Evolutionary conservation across 2,329 filamentous ascomycete genomes (phyloP).

Genomic region (Uncinocarpus reesii): DNA sequence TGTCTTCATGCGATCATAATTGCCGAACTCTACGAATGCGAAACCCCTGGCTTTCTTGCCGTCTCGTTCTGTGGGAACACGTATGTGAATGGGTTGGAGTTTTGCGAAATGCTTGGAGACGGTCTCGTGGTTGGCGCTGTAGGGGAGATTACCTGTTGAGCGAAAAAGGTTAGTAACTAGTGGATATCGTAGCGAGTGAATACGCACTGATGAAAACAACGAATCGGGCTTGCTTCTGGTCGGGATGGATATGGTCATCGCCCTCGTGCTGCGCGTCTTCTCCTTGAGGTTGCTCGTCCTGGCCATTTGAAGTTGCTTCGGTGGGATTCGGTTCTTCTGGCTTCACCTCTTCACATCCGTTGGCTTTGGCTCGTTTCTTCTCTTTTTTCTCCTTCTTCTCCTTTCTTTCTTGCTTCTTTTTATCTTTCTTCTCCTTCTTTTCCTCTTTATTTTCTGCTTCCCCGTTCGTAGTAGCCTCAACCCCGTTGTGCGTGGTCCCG

Average conservation of each 20-base stretch:
- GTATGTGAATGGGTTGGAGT: constrained; percentile 58
- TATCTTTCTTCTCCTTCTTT: constrained; percentile 16
- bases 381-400: constrained; percentile 20
- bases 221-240: constrained; percentile 47
- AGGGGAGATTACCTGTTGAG: constrained; percentile 70
- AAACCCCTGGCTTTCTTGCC: constrained; percentile 60
- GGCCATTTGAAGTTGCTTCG: constrained; percentile 16
- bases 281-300: constrained; percentile 15
- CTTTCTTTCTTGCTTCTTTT: constrained; percentile 20
- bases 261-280: constrained; percentile 18
- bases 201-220: constrained; percentile 63
- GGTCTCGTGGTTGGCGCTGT: constrained; percentile 59
- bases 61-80: constrained; percentile 59
- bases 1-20: constrained; percentile 82
- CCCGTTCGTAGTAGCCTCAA: constrained; percentile 23
- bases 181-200: constrained; percentile 12
- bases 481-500: constrained; percentile 11
- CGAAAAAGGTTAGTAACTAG: constrained; percentile 14
- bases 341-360: constrained; percentile 22
- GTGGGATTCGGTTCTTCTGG: constrained; percentile 13
- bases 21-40: constrained; percentile 81
- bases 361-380: constrained; percentile 20
- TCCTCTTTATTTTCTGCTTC: constrained; percentile 18
- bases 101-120: constrained; percentile 68
- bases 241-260: constrained; percentile 9